These are phyloP conservation scores for Trametes meyenii DNA, from an alignment of 768 basidiomycete genomes.

Conservation along the genomic window DNA sequence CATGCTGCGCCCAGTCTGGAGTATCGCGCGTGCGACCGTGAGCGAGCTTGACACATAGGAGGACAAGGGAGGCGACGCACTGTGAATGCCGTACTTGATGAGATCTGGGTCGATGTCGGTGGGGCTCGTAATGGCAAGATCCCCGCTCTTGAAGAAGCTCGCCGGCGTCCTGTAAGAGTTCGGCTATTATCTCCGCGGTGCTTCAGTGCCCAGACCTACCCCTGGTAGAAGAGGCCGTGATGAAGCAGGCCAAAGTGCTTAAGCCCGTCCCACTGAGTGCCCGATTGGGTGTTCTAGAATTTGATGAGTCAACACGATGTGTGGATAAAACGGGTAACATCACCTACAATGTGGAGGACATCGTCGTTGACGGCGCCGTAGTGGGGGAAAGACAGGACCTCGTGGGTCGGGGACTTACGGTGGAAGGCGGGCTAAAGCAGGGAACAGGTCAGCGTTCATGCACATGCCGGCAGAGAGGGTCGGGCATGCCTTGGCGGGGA, in stretches of 20 bases:
- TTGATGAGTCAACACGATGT: background rate
- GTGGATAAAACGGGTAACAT: background rate
- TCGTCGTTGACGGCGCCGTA: constrained; percentile 32
- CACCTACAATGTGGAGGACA: constrained; percentile 26
- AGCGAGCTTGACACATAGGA: background rate
- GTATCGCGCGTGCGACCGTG: background rate
- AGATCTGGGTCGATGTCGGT: constrained; percentile 46
- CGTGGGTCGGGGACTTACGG: constrained; percentile 55
- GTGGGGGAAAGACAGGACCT: constrained; percentile 37
- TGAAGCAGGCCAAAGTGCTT: constrained; percentile 56
- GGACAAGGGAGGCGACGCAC: constrained; percentile 42
- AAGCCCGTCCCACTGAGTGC: constrained; percentile 71
- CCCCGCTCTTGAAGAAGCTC: constrained; percentile 46
- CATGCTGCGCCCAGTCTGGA: constrained; percentile 69
- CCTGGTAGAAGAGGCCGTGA: constrained; percentile 63
- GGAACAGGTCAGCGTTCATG: background rate
- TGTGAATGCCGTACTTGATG: constrained; percentile 65
- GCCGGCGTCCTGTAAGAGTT: constrained; percentile 43
- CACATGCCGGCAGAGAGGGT: background rate
- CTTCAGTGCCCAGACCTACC: constrained; percentile 40
- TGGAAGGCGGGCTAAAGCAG: constrained; percentile 54
- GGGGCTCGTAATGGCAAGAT: constrained; percentile 51
- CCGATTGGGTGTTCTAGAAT: constrained; percentile 66
- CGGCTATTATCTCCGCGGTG: background rate
- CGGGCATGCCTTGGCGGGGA: constrained; percentile 56